Base-by-base conservation (phyloP, 305 asterid species). In the Solanum chacoense region DNA sequence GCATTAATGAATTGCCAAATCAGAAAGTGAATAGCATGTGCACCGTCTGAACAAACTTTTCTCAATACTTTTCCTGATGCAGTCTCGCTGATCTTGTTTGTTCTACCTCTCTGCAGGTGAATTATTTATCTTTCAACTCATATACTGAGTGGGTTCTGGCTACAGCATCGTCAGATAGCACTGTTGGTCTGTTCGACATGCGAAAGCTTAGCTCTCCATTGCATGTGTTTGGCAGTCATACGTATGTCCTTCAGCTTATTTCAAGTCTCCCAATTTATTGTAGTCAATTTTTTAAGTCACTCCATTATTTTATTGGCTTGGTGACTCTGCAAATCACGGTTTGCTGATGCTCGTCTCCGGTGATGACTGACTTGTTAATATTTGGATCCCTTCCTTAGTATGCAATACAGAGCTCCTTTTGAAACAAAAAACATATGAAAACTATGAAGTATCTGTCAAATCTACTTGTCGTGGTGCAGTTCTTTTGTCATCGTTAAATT, bases 161-260 rank as follows among this genome's bases (percentile, higher is more conserved):
- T 59, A 96, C 99, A 88, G 99, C 99, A 77, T 97, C 99, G 67
- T 96, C 99, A 85, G 99, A 97, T 91, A 88, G 96, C 16, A 96
- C 99, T 85, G 94, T 97, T 90, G 99, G 99, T 55, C 94, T 95
- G 87, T 96, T 96, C 38, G 99, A 97, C 88, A 90, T 97, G 93
- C 95, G 99, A 89, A 97, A 96, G 90, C 90, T 96, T 92, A 93
- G 91, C 88, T 86, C 95, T 72, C 99, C 99, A 34, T 71, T 97
- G 93, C 99, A 97, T 79, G 93, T 94, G 88, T 92, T 97, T 37
- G 91, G 95, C 90, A 91, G 95, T 92, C 98, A 96, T 86, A 92
- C 90, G 99, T 97, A 94, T 85, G 97, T 89, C 88, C 88, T 91
- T 75, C 65, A 24, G 34, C 91, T 90, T 85, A 73, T 32, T 78